Conservation (phyloP, 2,329 filamentous ascomycete genomes). For the Ophiostoma sp. region DNA sequence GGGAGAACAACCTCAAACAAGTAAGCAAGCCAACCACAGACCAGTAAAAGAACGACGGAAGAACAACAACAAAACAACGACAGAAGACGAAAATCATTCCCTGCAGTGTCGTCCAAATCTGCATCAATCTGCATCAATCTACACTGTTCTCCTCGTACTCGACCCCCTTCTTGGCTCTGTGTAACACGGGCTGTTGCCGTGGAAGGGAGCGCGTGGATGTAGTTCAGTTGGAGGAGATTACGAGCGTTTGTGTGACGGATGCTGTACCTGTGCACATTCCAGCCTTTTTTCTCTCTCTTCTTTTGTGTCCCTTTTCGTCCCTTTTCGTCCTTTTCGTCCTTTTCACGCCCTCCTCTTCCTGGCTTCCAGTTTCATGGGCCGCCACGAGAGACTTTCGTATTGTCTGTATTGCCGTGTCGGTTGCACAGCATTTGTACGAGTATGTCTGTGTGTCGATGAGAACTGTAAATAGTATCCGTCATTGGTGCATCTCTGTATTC, state of each 20-base stretch:
- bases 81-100: neutral
- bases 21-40: neutral
- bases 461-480: neutral
- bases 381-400: neutral
- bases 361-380: neutral
- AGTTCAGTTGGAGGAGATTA: conserved; percentile 8
- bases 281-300: neutral
- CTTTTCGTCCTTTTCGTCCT: too few relatives aligned
- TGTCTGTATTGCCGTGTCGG: neutral
- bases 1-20: neutral
- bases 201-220: neutral
- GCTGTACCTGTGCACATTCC: neutral
- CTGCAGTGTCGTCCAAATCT: neutral
- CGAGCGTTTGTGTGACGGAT: conserved; percentile 8
- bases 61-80: neutral
- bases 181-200: neutral
- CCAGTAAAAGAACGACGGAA: neutral
- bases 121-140: neutral
- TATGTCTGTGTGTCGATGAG: neutral
- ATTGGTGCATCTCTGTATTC: neutral
- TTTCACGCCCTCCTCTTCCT: neutral
- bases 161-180: neutral
- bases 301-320: too few relatives aligned
- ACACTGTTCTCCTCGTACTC: neutral
- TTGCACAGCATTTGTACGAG: conserved; percentile 4